phyloP scores from a whole-genome alignment of 2,329 filamentous ascomycete genomes.

The Colletotrichum sp. region DNA sequence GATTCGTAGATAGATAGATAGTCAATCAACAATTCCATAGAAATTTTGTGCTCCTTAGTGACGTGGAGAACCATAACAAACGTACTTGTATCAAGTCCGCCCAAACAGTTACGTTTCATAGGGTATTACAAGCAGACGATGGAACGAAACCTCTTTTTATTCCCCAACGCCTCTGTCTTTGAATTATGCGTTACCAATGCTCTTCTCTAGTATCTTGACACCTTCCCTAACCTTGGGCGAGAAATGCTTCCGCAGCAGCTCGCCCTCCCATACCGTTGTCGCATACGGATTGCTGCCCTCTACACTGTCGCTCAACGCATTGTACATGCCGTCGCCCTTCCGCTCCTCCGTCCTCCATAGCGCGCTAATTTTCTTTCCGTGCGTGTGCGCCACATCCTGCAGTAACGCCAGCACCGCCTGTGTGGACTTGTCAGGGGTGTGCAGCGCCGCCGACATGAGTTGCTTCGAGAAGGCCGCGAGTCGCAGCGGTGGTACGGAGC shows the following conservation, averaged over 20 bases:
- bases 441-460: constrained; percentile 80
- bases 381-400: constrained; percentile 78
- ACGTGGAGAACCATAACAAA: background rate
- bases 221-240: constrained; percentile 85
- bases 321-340: constrained; percentile 87
- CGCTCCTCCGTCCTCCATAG: constrained; percentile 96
- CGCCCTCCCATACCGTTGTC: constrained; percentile 91
- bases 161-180: background rate
- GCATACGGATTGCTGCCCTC: constrained; percentile 92
- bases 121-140: background rate
- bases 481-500: constrained; percentile 78
- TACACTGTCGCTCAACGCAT: constrained; percentile 73
- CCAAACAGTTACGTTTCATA: background rate
- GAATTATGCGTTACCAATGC: constrained; percentile 39
- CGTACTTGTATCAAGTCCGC: background rate
- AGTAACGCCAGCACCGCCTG: constrained; percentile 81
- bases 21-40: background rate
- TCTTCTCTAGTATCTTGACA: constrained; percentile 72
- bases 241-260: constrained; percentile 84
- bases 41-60: background rate
- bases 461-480: constrained; percentile 95
- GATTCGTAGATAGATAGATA: background rate
- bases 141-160: background rate
- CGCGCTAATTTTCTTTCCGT: constrained; percentile 81
- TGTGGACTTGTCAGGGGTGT: constrained; percentile 88